These are phyloP conservation scores for Penicillium macrosclerotiorum DNA, from an alignment of 495 filamentous ascomycete species.

Conservation along the genomic window DNA sequence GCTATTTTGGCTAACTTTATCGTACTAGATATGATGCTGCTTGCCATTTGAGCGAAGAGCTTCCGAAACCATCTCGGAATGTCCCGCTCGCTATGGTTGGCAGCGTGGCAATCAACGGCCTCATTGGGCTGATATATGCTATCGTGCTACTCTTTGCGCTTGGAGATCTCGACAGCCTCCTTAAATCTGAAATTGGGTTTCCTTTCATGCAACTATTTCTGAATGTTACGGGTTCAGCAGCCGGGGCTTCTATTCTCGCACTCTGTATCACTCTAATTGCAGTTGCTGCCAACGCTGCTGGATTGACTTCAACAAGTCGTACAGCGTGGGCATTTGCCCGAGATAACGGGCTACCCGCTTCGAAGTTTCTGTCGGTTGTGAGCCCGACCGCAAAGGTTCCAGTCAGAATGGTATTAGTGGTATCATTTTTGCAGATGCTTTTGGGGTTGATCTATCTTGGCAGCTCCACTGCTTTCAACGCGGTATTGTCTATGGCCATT, in stretches of 20 bases:
- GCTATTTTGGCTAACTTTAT: not conserved
- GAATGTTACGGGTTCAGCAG: constrained; percentile 29
- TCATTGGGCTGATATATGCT: constrained; percentile 40
- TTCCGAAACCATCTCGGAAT: constrained; percentile 26
- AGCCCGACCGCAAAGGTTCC: constrained; percentile 18
- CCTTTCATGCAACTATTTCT: constrained; percentile 49
- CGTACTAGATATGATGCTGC: constrained; percentile 24
- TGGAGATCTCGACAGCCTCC: constrained; percentile 31
- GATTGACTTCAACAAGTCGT: constrained; percentile 22
- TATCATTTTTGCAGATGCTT: constrained; percentile 25
- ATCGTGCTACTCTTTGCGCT: constrained; percentile 45
- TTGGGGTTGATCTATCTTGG: constrained; percentile 43
- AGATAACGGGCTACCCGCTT: constrained; percentile 17
- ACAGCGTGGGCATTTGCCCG: constrained; percentile 27
- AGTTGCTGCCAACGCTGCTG: constrained; percentile 19
- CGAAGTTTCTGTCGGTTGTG: constrained; percentile 13
- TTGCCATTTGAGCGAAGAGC: constrained; percentile 33
- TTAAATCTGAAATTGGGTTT: constrained; percentile 34
- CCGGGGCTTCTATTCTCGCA: constrained; percentile 33
- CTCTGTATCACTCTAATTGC: constrained; percentile 19
- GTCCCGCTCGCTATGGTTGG: constrained; percentile 44
- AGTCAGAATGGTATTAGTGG: constrained; percentile 19
- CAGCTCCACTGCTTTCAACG: constrained; percentile 43
- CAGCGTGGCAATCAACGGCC: constrained; percentile 42
- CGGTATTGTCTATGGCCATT: constrained; percentile 39